Base-by-base conservation (phyloP, 495 filamentous ascomycete genomes). In the Xylaria acuta region DNA sequence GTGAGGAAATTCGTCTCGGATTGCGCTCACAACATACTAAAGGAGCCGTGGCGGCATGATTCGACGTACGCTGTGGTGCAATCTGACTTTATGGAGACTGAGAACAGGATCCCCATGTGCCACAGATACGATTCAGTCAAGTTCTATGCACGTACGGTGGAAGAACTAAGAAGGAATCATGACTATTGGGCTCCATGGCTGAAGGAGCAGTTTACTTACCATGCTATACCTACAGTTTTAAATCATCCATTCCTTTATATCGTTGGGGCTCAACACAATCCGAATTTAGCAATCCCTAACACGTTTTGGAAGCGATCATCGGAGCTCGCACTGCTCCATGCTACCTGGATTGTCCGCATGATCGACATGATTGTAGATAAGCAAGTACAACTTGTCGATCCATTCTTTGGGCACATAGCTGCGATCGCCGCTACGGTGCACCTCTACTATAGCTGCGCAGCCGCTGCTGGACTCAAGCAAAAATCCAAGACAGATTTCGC, bases 201-300 rank as follows among this genome's bases (percentile, higher is more conserved):
- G 49, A 84, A 84, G 58, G 70, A 83, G 49, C 84, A 85, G 68
- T 84, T 85, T 71, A 84, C 82, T 34, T 85, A 85, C 67, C 84
- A 85, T 67, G 80, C 76, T 49, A 84, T 85, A 59, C 69, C 83
- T 36, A 84, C 84, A 2, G 81, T 85, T 14, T 62, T 85, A 27
- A 85, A 85, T 62, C 83, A 85, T 22, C 83, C 83, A 0, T 85
- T 85, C 63, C 80, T 85, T 16, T 85, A 85, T 72, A 85, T 85
- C 36, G 80, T 84, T 51, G 83, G 82, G 12, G 83, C 83, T 18
- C 83, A 84, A 69, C 78, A 83, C 67, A 85, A 85, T 36, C 77
- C 81, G 32, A 85, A 84, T 66, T 75, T 85, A 11, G 80, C 83
- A 1, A 85, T 85, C 36, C 83, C 83, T 0, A 85, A 85, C 54